Conservation (phyloP, 202 grass and related monocot genomes). For the Dendrocalamus latiflorus region DNA sequence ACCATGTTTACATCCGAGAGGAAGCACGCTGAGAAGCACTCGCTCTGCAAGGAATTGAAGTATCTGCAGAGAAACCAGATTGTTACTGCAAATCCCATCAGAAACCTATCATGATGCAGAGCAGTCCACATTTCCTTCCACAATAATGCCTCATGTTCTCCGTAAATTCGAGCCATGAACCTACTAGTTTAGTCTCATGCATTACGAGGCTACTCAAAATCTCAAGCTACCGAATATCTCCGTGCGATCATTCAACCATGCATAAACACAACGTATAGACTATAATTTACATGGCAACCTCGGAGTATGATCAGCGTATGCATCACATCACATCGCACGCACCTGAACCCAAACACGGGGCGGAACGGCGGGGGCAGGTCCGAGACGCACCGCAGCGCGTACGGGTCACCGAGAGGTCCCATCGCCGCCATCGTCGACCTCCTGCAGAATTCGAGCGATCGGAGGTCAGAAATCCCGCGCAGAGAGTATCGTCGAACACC, state of each 20-base stretch:
- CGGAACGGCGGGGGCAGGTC: conserved; percentile 65
- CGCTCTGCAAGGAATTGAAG: conserved; percentile 96
- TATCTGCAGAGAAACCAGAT: conserved; percentile 52
- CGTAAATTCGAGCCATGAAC: neutral
- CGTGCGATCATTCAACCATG: neutral
- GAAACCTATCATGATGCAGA: neutral
- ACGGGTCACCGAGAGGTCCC: conserved; percentile 52
- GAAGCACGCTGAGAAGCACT: conserved; percentile 76
- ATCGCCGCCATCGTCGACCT: conserved; percentile 15
- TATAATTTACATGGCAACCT: neutral
- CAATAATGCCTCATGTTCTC: neutral
- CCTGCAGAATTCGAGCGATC: neutral
- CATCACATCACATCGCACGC: neutral
- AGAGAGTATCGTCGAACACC: conserved; percentile 20
- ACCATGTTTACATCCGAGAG: conserved; percentile 89
- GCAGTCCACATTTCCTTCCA: neutral
- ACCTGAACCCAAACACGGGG: conserved; percentile 67
- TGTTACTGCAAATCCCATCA: neutral
- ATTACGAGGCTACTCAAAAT: neutral
- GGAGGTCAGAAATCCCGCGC: neutral
- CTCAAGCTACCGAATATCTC: neutral
- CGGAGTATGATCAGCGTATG: neutral
- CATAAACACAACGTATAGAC: neutral
- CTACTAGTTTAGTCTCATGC: neutral
- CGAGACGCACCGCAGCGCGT: conserved; percentile 45